phyloP scores from a whole-genome alignment of 2,329 filamentous ascomycete species.

The Septoria linicola region DNA sequence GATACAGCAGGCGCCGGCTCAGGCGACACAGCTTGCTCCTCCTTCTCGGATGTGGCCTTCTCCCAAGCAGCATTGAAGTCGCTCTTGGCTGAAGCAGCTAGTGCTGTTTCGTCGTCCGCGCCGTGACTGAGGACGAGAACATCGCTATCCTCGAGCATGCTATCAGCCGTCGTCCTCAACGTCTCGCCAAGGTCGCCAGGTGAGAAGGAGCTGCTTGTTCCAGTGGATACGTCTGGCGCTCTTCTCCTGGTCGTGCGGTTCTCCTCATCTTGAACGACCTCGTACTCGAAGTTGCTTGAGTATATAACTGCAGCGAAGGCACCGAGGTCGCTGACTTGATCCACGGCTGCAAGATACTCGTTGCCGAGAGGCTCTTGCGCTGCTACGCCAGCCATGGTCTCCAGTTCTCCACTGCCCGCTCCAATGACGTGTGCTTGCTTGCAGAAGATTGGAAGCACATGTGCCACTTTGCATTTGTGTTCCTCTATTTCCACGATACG shows the following conservation, averaged over 20 bases:
- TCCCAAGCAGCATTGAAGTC: conserved; percentile 26
- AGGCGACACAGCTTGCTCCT: neutral
- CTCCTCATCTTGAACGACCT: conserved; percentile 40
- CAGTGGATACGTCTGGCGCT: conserved; percentile 9
- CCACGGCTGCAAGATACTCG: conserved; percentile 63
- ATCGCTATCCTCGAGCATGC: conserved; percentile 25
- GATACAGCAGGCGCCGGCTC: too few relatives aligned
- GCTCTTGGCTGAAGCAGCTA: conserved; percentile 14
- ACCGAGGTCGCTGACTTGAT: conserved; percentile 71
- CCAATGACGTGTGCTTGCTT: conserved; percentile 89
- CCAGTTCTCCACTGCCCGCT: conserved; percentile 67
- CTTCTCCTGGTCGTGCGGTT: conserved; percentile 2
- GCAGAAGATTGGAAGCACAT: conserved; percentile 83
- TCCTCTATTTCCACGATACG: conserved; percentile 50
- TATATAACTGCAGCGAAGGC: conserved; percentile 86
- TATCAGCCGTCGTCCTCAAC: conserved; percentile 16
- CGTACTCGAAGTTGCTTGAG: conserved; percentile 71
- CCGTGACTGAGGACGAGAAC: conserved; percentile 23
- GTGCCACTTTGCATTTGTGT: conserved; percentile 73
- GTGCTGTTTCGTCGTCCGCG: conserved; percentile 14
- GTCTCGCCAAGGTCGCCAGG: conserved; percentile 19
- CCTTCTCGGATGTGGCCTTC: conserved; percentile 16
- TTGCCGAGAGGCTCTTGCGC: conserved; percentile 42
- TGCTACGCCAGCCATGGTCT: conserved; percentile 33
- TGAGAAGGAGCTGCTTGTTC: conserved; percentile 17